phyloP scores from a whole-genome alignment of 169 alveolate species.

The Eimeria praecox region DNA sequence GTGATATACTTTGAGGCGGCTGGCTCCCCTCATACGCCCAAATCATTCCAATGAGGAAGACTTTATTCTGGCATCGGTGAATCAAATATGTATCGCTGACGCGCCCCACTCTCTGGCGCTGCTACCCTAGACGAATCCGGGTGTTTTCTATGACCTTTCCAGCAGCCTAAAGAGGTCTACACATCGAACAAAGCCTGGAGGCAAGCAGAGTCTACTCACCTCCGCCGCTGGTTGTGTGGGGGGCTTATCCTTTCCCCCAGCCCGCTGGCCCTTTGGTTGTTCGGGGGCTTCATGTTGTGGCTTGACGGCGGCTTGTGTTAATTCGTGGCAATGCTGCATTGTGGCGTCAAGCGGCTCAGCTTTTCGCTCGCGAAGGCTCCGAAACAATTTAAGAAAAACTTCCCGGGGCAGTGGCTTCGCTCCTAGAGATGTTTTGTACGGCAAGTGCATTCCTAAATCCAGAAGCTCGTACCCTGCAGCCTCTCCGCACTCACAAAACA shows the following conservation, averaged over 20 bases:
- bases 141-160: background rate
- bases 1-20: background rate
- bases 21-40: background rate
- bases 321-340: constrained; percentile 22
- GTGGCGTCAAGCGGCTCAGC: constrained; percentile 37
- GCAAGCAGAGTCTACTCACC: background rate
- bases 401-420: constrained; percentile 59
- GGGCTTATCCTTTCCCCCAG: background rate
- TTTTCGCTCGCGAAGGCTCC: constrained; percentile 34
- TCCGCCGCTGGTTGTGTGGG: background rate
- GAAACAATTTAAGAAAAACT: constrained; percentile 46
- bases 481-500: background rate
- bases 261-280: background rate
- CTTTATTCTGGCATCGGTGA: background rate
- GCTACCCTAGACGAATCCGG: background rate
- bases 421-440: constrained; percentile 61
- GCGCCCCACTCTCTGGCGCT: background rate
- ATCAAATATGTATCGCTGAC: background rate
- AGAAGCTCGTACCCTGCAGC: constrained; percentile 46
- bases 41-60: background rate
- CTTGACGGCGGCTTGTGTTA: background rate
- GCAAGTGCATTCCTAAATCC: constrained; percentile 76
- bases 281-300: background rate
- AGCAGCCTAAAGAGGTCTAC: background rate
- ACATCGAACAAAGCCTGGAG: constrained; percentile 5